Evolutionary conservation across 2,329 filamentous ascomycete species (phyloP).

Genomic region (Microsporum ferrugineum): DNA sequence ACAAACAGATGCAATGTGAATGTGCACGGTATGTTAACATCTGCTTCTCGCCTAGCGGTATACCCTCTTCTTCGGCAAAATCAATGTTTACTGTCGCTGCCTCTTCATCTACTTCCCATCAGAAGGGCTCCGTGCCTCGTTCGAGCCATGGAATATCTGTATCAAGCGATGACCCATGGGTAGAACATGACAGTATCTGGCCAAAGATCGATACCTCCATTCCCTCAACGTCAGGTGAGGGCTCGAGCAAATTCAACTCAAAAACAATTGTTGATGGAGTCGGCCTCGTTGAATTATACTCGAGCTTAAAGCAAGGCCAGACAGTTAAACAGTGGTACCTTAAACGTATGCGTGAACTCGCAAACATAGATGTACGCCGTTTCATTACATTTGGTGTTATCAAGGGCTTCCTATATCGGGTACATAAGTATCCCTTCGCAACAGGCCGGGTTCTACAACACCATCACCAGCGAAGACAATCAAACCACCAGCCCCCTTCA

Average conservation of each 20-base stretch:
- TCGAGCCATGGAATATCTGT: not conserved
- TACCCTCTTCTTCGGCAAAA: conserved; percentile 7
- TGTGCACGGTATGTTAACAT: conserved; percentile 72
- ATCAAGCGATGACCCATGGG: conserved; percentile 16
- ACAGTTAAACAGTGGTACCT: conserved; percentile 81
- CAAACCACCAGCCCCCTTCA: conserved; percentile 2
- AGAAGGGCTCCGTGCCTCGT: not conserved
- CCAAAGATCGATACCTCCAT: conserved; percentile 28
- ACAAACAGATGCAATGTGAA: conserved; percentile 71
- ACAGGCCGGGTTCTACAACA: conserved; percentile 26
- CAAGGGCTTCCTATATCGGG: conserved; percentile 83
- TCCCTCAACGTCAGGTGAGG: conserved; percentile 12
- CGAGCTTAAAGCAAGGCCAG: conserved; percentile 68
- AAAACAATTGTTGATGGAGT: conserved; percentile 30
- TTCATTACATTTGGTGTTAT: conserved; percentile 94
- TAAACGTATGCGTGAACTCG: conserved; percentile 58
- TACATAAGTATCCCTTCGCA: conserved; percentile 75
- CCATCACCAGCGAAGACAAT: conserved; percentile 14
- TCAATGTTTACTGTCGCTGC: not conserved
- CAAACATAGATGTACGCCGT: conserved; percentile 73
- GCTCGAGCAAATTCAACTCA: not conserved
- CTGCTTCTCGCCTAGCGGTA: conserved; percentile 29
- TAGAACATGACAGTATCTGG: conserved; percentile 33
- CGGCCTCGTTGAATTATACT: conserved; percentile 67
- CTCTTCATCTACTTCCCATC: not conserved